Base-by-base conservation (phyloP, 805 yeast species). In the Kuraishia cidri region DNA sequence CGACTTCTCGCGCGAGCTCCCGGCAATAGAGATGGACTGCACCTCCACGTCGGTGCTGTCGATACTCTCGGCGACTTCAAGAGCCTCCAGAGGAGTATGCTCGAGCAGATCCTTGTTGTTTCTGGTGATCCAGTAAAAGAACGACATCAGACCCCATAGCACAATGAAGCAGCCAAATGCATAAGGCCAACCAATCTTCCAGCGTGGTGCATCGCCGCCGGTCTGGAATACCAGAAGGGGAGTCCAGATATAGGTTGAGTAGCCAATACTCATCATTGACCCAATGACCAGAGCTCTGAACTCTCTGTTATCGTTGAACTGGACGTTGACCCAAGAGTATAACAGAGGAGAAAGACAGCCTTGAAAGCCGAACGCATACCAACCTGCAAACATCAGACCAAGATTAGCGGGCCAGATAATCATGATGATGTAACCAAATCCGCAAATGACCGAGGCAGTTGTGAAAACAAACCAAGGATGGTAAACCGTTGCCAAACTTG, bases 161-260 rank as follows among this genome's bases (percentile, higher is more conserved):
- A 27, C n/a, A 17, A 27, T n/a, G n/a, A 19, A 17, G 16, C 30
- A 27, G 16, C 21, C 30, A 16, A 27, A 17, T n/a, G 30, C 30
- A 11, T 27, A 27, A 4, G 30, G 30, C 30, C 30, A 27, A 7
- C 30, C 30, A 6, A 27, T 17, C 21, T 27, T 27, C 30, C 30
- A 27, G 6, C 30, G 13, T 9, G 30, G 30, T 5, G 30, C 30
- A 17, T 27, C 30, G 6, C 30, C 30, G n/a, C 30, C 21, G 4
- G 30, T 27, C 12, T 27, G 30, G 30, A 27, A 27, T 4, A 27
- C 30, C 16, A 27, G 30, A 13, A 27, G 19, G 5, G 30, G 30
- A 16, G 30, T 27, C 30, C 30, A 27, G 30, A 27, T 16, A 27
- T 27, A 27, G 15, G 30, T 27, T 17, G 30, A 27, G 30, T 27